These are phyloP conservation scores for Echinosophora koreensis DNA, from an alignment of 306 rosid genomes.

Conservation along the genomic window DNA sequence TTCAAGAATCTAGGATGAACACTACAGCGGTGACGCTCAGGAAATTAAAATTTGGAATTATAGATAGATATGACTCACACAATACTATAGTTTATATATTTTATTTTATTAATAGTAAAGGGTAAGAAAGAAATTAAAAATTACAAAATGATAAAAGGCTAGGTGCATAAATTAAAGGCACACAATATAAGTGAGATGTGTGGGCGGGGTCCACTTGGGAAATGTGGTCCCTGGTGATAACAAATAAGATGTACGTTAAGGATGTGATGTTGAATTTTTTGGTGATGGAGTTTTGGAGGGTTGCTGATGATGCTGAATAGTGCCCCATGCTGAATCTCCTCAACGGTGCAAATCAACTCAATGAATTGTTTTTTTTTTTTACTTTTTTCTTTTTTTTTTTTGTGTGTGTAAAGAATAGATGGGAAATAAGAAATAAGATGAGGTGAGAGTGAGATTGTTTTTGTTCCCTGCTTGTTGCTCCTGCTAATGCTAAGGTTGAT, in stretches of 20 bases:
- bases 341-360: background rate
- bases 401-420: background rate
- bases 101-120: too few species aligned
- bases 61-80: too few species aligned
- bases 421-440: background rate
- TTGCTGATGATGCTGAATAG: slow-evolving; percentile 24
- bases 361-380: background rate
- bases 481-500: slow-evolving; percentile 33
- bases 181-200: too few species aligned
- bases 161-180: too few species aligned
- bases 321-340: slow-evolving; percentile 1
- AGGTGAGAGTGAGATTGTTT: background rate
- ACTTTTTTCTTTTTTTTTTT: background rate
- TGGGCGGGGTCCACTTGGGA: too few species aligned
- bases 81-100: too few species aligned
- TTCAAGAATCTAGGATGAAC: slow-evolving; percentile 53
- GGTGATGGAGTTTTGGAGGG: slow-evolving; percentile 29
- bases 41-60: background rate
- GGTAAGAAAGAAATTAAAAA: too few species aligned
- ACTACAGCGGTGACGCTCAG: background rate
- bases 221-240: too few species aligned
- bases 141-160: too few species aligned
- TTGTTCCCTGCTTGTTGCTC: slow-evolving; percentile 5
- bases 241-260: background rate
- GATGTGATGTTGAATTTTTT: background rate